Evolutionary conservation across 495 filamentous ascomycete species (phyloP), one percentile per base, ranked within the genome.

Genomic region (Lasiosphaeris hirsuta): DNA sequence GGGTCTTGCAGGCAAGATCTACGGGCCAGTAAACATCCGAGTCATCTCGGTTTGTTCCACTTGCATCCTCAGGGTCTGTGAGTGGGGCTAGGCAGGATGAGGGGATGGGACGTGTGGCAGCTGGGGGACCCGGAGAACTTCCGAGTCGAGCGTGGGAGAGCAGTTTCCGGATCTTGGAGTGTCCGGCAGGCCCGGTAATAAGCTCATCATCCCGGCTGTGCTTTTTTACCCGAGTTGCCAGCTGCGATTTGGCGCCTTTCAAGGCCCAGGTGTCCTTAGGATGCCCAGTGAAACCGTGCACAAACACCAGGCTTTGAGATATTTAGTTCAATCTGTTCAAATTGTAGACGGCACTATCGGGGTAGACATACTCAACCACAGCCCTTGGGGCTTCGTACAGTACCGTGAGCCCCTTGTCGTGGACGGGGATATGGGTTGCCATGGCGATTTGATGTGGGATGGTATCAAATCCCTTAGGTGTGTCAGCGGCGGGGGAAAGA

Each of bases 271-370:
- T 61, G 34, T 61, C 47, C 33, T 47, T 56, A 38, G 58, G 58
- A 34, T 60, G 56, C 0, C 62, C 58, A 15, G 42, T 51, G 37
- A 64, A 45, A 30, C 58, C 52, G 37, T 61, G 47, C 3, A 56
- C 35, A 15, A 56, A 60, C 18, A 54, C 44, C 7, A 60, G 34
- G 37, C 57, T 60, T 17, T n/a, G 14, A 11, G 9, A 5, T 30
- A n/a, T 13, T 40, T 10, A 51, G n/a, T 53, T 9, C n/a, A n/a
- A n/a, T n/a, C n/a, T n/a, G n/a, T n/a, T n/a, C n/a, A n/a, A 34
- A 35, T 10, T 30, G 8, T 4, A 38, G 3, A 9, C 15, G 2
- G 10, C 1, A 50, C 11, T 18, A 13, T 36, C n/a, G 48, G 15
- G 7, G 17, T n/a, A 10, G 13, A 46, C 48, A 4, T 52, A 58